A percentile compares a stretch with the other conserved stretches of the same genome.
Conservation (phyloP, 768 basidiomycete species). For the Rhizopogon salebrosus region DNA sequence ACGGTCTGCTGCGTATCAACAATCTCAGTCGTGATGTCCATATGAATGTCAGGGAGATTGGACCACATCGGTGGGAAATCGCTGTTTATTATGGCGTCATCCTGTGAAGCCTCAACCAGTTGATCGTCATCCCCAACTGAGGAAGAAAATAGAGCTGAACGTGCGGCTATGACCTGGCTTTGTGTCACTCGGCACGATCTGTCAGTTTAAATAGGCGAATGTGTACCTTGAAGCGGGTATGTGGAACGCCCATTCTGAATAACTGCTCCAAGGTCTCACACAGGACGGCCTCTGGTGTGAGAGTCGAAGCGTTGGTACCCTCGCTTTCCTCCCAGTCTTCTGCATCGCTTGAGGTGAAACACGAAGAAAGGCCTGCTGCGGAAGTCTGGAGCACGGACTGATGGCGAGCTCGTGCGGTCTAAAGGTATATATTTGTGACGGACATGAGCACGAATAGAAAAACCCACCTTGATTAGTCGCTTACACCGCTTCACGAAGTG, state of each 20-base stretch:
- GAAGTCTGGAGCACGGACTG: constrained; percentile 22
- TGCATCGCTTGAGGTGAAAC: constrained; percentile 2
- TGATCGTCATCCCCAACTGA: constrained; percentile 18
- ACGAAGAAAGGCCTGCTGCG: constrained; percentile 22
- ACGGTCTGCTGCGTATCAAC: constrained; percentile 1
- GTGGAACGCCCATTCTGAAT: constrained; percentile 37
- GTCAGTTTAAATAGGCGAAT: not conserved
- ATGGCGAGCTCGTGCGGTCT: constrained; percentile 21
- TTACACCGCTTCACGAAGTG: constrained; percentile 41
- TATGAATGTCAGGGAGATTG: constrained; percentile 11
- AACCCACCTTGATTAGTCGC: constrained; percentile 43
- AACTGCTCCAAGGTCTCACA: constrained; percentile 38
- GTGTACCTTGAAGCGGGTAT: constrained; percentile 43
- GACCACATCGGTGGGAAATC: constrained; percentile 7
- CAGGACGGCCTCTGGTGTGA: constrained; percentile 34
- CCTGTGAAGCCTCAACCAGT: constrained; percentile 12
- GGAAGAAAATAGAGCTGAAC: constrained; percentile 2
- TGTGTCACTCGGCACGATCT: constrained; percentile 5
- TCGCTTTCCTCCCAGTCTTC: constrained; percentile 12
- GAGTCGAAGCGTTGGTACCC: constrained; percentile 4
- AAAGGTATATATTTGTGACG: constrained; percentile 6
- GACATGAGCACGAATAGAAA: not conserved
- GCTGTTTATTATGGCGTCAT: constrained; percentile 1
- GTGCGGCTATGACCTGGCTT: constrained; percentile 10
- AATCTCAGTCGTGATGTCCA: constrained; percentile 1